These are phyloP conservation scores for Tanacetum coccineum DNA, from an alignment of 129 eudicot genomes.

Conservation along the genomic window DNA sequence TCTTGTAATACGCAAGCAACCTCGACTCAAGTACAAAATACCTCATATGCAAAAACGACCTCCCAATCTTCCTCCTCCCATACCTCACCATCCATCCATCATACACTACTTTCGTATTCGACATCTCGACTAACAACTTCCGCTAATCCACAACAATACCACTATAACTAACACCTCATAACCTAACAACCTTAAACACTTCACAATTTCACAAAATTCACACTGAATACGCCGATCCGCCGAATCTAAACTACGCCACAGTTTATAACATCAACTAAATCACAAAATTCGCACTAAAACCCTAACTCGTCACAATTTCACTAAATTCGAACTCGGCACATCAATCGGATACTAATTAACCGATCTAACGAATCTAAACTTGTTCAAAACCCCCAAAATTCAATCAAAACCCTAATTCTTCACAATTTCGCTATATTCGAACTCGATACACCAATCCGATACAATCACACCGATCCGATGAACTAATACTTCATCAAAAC, in stretches of 20 bases:
- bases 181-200: slow-evolving; percentile 19
- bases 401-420: neutral
- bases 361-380: slow-evolving; percentile 4
- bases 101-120: slow-evolving; percentile 82
- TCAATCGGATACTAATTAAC: neutral
- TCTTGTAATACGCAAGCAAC: slow-evolving; percentile 90
- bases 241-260: slow-evolving; percentile 23
- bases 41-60: slow-evolving; percentile 95
- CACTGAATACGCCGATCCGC: slow-evolving; percentile 19
- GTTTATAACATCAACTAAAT: no score
- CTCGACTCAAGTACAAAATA: slow-evolving; percentile 89
- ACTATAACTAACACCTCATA: slow-evolving; percentile 16
- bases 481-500: slow-evolving; percentile 16
- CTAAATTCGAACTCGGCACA: neutral
- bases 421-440: neutral
- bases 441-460: neutral
- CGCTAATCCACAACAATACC: slow-evolving; percentile 23
- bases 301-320: slow-evolving; percentile 2
- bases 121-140: slow-evolving; percentile 18
- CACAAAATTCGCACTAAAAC: neutral
- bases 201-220: slow-evolving; percentile 8
- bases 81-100: slow-evolving; percentile 99
- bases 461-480: neutral
- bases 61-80: slow-evolving; percentile 94
- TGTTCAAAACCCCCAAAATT: slow-evolving; percentile 12